Base-by-base conservation (phyloP, 352 stramenopile genomes). In the Elongisporangium undulatum region DNA sequence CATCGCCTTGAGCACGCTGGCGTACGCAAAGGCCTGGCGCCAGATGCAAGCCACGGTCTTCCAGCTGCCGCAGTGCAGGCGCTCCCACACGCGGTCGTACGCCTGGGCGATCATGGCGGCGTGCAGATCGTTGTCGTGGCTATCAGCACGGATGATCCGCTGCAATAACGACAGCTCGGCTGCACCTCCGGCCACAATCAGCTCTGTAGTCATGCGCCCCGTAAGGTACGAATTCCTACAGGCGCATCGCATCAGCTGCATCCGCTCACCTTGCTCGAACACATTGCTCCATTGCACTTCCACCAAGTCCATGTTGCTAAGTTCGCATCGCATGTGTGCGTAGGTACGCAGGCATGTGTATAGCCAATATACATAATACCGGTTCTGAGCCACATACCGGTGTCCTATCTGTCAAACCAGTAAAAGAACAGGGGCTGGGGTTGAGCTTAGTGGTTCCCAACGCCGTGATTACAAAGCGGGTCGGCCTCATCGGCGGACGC, bases 51-150 rank as follows among this genome's bases (percentile, higher is more conserved):
- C 55, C 9, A 94, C 64, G 41, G 64, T 67, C 55, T 90, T 89
- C 85, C 85, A 94, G 59, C 64, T 78, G 4, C 79, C 85, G 49
- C 77, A 85, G 66, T 94, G 85, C 51, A 94, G 61, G 12, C 74
- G 71, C 61, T 94, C 82, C 82, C 82, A 94, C 56, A 74, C 75
- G 26, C 77, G 77, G 23, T 82, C 74, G 66, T 89, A 88, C 5
- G 72, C 79, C 7, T 74, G 70, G 0, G 51, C 56, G 3, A 68
- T 65, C 13, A 75, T 51, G 23, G 49, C 50, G 21, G 60, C 51
- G 21, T 63, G 53, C 41, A 59, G 20, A 16, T 56, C n/a, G 5
- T 48, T 53, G 10, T 54, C 20, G 4, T 58, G 34, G 1, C 26
- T 19, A 8, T 59, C 19, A 0, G 58, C 59, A 19, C 53, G 52